Conservation (phyloP, 2,329 filamentous ascomycete species). For the Cephalotrichum gorgonifer region DNA sequence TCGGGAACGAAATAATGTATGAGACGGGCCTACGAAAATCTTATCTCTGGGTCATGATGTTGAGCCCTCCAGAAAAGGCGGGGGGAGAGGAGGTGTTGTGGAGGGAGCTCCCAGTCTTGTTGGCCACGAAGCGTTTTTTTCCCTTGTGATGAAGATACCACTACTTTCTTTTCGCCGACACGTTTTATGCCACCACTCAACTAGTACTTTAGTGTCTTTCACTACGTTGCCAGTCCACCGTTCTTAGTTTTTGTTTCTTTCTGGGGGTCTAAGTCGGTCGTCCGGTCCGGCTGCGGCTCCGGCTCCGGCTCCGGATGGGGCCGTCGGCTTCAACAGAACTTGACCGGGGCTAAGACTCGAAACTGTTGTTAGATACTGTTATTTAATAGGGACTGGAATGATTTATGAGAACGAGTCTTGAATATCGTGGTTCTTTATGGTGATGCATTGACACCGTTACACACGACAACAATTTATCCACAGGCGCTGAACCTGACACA, state of each 20-base stretch:
- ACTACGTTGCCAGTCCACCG: neutral
- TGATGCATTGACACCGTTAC: neutral
- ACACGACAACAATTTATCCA: too few relatives aligned
- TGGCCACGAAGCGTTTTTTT: slow-evolving; percentile 1
- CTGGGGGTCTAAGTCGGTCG: too few relatives aligned
- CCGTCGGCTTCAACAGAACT: too few relatives aligned
- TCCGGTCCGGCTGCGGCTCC: too few relatives aligned
- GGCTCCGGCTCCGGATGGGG: too few relatives aligned
- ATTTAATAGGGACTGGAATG: neutral
- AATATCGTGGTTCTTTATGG: neutral
- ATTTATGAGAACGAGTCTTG: neutral
- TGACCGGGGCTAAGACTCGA: too few relatives aligned
- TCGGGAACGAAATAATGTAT: neutral
- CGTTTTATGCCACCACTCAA: neutral
- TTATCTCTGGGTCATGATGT: neutral
- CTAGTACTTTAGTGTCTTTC: neutral
- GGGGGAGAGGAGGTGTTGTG: neutral
- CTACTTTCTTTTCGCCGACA: too few relatives aligned
- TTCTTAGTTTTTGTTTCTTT: too few relatives aligned
- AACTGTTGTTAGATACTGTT: neutral
- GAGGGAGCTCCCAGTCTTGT: neutral
- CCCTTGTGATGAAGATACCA: neutral
- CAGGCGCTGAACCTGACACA: neutral
- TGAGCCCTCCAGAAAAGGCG: neutral
- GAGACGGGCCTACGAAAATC: neutral